Evolutionary conservation across 345 rosid genomes (phyloP).

Genomic region (Syzygium aqueum): DNA sequence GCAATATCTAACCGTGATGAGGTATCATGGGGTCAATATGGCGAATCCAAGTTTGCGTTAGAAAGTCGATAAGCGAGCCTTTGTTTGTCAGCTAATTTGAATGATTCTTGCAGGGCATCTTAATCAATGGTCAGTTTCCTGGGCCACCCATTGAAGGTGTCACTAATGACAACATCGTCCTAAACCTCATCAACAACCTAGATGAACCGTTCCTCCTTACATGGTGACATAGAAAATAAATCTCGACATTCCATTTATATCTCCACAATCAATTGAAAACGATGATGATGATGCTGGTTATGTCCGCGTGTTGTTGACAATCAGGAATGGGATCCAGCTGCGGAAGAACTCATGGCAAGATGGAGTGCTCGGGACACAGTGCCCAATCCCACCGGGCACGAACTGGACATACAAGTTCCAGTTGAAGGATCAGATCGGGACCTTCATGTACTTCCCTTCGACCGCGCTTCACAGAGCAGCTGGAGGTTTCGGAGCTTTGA

Average conservation of each 20-base stretch:
- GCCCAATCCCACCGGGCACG: constrained; percentile 61
- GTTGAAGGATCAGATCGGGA: constrained; percentile 74
- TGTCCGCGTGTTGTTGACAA: not conserved
- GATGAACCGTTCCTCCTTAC: constrained; percentile 77
- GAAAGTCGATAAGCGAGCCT: not conserved
- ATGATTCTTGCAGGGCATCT: constrained; percentile 44
- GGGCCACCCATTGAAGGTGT: constrained; percentile 73
- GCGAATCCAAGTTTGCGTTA: not conserved
- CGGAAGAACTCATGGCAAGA: constrained; percentile 79
- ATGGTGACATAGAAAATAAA: constrained; percentile 36
- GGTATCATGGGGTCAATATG: not conserved
- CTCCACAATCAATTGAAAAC: not conserved
- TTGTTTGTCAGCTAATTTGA: not conserved
- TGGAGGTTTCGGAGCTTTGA: constrained; percentile 56
- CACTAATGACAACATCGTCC: constrained; percentile 68
- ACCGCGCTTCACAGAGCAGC: constrained; percentile 52
- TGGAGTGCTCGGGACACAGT: constrained; percentile 85
- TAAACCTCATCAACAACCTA: constrained; percentile 58
- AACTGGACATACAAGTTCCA: constrained; percentile 88
- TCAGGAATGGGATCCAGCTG: constrained; percentile 73
- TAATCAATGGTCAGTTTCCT: constrained; percentile 81
- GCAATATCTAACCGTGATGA: not conserved
- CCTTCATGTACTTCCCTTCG: constrained; percentile 62
- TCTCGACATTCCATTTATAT: not conserved
- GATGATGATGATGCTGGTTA: not conserved